Evolutionary conservation across 108 stramenopile genomes (phyloP), one percentile per base, ranked within the genome.

Genomic region (Nitzschia sp.): DNA sequence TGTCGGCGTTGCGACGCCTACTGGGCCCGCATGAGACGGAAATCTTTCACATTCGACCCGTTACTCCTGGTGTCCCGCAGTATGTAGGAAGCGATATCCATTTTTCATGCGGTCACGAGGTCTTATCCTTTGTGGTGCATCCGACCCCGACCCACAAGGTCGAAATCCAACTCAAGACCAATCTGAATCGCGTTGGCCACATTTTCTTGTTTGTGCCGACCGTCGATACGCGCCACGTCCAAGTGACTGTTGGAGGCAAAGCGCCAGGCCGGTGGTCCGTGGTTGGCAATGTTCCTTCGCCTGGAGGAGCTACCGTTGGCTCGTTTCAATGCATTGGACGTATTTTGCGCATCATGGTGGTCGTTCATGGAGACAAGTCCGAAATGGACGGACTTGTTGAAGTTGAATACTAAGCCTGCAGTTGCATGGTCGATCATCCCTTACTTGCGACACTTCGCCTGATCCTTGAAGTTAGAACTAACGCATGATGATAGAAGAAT

Each of bases 11-110:
- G 34, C 79, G 88, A 26, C 87, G 82, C 55, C 71, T 53, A 49
- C 76, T 96, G n/a, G 46, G 57, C 24, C 68, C 85, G 3, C 94
- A 95, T 70, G 85, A 89, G 61, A 90, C 92, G 0, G 90, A 94
- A 61, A 92, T 95, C 51, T 93, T 89, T 46, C 92, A 95, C 58
- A 80, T 93, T 29, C 86, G 88, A 36, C 82, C 86, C 8, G 90
- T 93, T 9, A 81, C 84, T 42, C 91, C 92, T 18, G 72, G 72
- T 34, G 48, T 62, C 24, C 87, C 90, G 9, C 87, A 92, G 61
- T 97, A 95, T 78, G 79, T 97, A 25, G 96, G 96, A 2, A 90
- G 90, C 60, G 88, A 93, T 59, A 64, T 97, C 29, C 96, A 97
- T 64, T 95, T 95, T 69, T 89, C 93, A 2, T 93, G 93, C 69